Conservation (phyloP, 352 stramenopile genomes). For the Paralagenidium karlingii region DNA sequence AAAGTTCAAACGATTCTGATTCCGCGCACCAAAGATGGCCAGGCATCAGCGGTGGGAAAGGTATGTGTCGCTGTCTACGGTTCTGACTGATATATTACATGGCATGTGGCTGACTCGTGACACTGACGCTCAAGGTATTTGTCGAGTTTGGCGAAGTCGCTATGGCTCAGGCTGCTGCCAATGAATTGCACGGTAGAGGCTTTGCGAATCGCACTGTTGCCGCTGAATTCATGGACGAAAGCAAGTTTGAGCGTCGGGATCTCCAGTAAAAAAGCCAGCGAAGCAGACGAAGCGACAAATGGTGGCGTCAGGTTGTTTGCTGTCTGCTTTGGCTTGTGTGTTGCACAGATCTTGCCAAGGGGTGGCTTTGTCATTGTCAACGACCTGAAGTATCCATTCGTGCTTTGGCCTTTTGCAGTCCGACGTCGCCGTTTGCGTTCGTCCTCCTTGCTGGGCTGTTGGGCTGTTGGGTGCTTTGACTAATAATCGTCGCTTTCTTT, state of each 20-base stretch:
- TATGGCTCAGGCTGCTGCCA: conserved; percentile 66
- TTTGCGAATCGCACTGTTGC: conserved; percentile 90
- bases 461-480: too few species aligned
- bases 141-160: conserved; percentile 85
- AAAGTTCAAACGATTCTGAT: conserved; percentile 70
- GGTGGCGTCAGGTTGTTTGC: too few species aligned
- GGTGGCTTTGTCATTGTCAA: too few species aligned
- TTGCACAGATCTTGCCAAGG: conserved; percentile 1
- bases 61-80: conserved; percentile 7
- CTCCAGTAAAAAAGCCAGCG: conserved; percentile 21
- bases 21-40: conserved; percentile 50
- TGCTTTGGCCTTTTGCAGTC: too few species aligned
- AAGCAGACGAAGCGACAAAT: background rate
- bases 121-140: conserved; percentile 81
- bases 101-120: conserved; percentile 11
- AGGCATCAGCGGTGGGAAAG: conserved; percentile 49
- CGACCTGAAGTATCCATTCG: too few species aligned
- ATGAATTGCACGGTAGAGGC: conserved; percentile 84
- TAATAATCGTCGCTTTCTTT: too few species aligned
- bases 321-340: background rate
- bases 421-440: too few species aligned
- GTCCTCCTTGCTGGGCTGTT: too few species aligned
- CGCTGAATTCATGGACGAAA: conserved; percentile 81
- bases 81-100: background rate
- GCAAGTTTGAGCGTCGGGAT: conserved; percentile 74